Percentiles rank a stretch among this genome's conserved stretches.
Conservation (phyloP, 2,329 filamentous ascomycete genomes). For the Hymenoscyphus scutula region DNA sequence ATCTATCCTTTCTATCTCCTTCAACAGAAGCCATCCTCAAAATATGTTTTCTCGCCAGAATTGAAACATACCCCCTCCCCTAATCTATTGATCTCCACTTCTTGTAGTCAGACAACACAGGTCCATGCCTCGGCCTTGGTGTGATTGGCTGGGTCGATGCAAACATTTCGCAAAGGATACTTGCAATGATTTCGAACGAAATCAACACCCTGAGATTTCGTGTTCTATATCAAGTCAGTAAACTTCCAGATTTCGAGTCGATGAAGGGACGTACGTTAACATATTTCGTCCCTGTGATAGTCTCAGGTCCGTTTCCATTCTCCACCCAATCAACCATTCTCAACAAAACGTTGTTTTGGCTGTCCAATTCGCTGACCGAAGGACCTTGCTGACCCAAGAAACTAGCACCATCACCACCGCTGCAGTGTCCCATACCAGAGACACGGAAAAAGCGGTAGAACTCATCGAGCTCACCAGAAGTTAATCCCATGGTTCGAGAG, state of each 20-base stretch:
- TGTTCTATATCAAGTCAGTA: not conserved
- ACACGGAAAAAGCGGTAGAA: constrained; percentile 51
- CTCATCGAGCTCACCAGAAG: constrained; percentile 38
- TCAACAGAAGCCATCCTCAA: not conserved
- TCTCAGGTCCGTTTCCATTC: constrained; percentile 40
- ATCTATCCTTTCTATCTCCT: not conserved
- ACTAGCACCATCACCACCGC: constrained; percentile 46
- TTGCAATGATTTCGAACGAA: constrained; percentile 28
- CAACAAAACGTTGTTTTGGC: constrained; percentile 45
- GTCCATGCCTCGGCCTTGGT: constrained; percentile 21
- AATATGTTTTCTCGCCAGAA: not conserved
- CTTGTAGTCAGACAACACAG: constrained; percentile 15
- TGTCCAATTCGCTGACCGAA: constrained; percentile 33
- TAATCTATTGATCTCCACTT: no score
- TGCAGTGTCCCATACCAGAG: constrained; percentile 51
- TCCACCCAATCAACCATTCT: constrained; percentile 49
- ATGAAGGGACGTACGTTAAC: constrained; percentile 20
- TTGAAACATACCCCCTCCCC: not conserved
- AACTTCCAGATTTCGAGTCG: not conserved
- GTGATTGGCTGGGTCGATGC: constrained; percentile 19
- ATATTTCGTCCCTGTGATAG: constrained; percentile 25
- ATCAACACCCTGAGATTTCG: constrained; percentile 19
- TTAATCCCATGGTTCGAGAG: constrained; percentile 39
- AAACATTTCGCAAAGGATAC: constrained; percentile 27
- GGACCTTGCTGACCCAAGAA: constrained; percentile 31